Percentiles rank a stretch among this genome's conserved stretches.
Conservation (phyloP, 306 rosid genomes). For the Fragaria iinumae region DNA sequence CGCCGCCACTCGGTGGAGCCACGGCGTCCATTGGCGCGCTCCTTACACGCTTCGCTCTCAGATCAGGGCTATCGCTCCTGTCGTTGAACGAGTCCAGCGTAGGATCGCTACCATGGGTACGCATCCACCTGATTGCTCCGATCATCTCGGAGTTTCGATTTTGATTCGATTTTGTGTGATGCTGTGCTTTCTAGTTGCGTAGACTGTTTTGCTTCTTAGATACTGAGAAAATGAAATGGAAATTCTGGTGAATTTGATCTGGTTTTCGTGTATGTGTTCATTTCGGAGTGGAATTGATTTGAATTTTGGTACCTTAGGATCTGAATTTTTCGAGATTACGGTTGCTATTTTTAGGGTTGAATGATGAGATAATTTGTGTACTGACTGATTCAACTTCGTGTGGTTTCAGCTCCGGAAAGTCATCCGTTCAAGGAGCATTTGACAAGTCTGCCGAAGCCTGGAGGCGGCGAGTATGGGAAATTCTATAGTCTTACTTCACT, state of each 20-base stretch:
- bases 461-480: conserved; percentile 96
- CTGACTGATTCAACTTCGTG: conserved; percentile 11
- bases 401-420: conserved; percentile 65
- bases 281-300: not conserved
- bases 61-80: conserved; percentile 81
- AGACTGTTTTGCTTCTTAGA: conserved; percentile 14
- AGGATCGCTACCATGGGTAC: conserved; percentile 76
- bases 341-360: not conserved
- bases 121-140: conserved; percentile 18
- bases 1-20: conserved; percentile 63
- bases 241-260: not conserved
- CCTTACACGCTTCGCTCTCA: conserved; percentile 65
- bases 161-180: not conserved
- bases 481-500: conserved; percentile 90
- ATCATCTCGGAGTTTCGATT: conserved; percentile 19
- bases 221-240: conserved; percentile 1
- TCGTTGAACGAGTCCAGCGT: conserved; percentile 68
- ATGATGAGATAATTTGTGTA: not conserved
- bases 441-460: conserved; percentile 87
- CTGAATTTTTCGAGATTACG: not conserved
- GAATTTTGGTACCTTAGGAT: not conserved
- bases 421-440: conserved; percentile 77
- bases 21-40: conserved; percentile 67
- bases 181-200: not conserved
- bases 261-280: not conserved